These are phyloP conservation scores for Comarum palustre DNA, from an alignment of 306 rosid species.

Conservation along the genomic window DNA sequence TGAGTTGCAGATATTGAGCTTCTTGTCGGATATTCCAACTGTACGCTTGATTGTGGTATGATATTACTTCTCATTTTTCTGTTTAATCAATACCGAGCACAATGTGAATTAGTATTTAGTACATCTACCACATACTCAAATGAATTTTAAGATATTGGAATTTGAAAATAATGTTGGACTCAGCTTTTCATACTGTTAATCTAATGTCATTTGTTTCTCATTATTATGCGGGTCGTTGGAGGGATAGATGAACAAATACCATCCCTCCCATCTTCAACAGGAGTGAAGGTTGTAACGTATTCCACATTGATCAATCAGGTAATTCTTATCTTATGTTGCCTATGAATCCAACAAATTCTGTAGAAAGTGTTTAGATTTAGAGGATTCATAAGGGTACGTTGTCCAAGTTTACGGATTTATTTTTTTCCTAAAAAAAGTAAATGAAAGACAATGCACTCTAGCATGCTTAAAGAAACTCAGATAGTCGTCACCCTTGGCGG, in stretches of 20 bases:
- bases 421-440: not conserved
- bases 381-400: not conserved
- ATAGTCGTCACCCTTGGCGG: not conserved
- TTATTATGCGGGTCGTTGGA: conserved; percentile 70
- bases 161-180: not conserved
- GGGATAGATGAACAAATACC: conserved; percentile 84
- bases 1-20: conserved; percentile 77
- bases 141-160: conserved; percentile 18
- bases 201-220: conserved; percentile 17
- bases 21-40: conserved; percentile 77
- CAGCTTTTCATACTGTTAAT: not conserved
- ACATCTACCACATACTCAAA: conserved; percentile 1
- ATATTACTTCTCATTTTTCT: conserved; percentile 20
- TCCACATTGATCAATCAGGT: conserved; percentile 76
- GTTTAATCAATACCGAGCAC: not conserved
- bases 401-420: not conserved
- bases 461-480: not conserved
- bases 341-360: conserved; percentile 18
- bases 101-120: not conserved
- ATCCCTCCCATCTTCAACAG: conserved; percentile 70
- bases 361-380: not conserved
- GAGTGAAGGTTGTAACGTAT: conserved; percentile 74
- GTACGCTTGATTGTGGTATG: conserved; percentile 92
- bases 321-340: conserved; percentile 27
- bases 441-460: not conserved